These are phyloP conservation scores for Kodamaea plutei DNA, from an alignment of 1,139 yeast species.

Conservation along the genomic window DNA sequence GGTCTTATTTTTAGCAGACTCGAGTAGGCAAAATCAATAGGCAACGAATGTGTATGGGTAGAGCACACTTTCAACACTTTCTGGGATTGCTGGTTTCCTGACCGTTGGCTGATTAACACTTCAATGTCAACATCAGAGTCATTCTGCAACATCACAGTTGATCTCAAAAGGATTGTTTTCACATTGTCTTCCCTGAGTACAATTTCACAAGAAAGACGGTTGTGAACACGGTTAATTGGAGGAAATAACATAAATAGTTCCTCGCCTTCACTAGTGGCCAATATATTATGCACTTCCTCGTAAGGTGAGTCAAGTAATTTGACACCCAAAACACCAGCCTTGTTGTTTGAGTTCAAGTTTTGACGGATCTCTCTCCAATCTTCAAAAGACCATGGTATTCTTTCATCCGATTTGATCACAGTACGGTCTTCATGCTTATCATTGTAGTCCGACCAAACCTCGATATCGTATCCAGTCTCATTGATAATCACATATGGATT, in stretches of 20 bases:
- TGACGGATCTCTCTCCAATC: slow-evolving; percentile 91
- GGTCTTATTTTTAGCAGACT: slow-evolving; percentile 64
- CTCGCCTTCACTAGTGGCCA: slow-evolving; percentile 84
- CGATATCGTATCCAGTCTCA: slow-evolving; percentile 78
- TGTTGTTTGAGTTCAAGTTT: slow-evolving; percentile 63
- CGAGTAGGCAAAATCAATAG: slow-evolving; percentile 64
- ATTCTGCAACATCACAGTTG: slow-evolving; percentile 70
- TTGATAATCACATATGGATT: slow-evolving; percentile 79
- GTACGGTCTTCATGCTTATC: slow-evolving; percentile 21
- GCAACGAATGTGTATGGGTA: slow-evolving; percentile 58
- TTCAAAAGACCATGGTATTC: slow-evolving; percentile 85
- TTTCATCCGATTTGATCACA: slow-evolving; percentile 45
- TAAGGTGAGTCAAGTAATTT: slow-evolving; percentile 53
- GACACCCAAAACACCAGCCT: slow-evolving; percentile 58
- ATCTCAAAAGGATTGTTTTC: slow-evolving; percentile 69
- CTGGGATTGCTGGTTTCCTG: slow-evolving; percentile 6
- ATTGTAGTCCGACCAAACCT: slow-evolving; percentile 66
- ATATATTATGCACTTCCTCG: slow-evolving; percentile 49
- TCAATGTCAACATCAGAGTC: slow-evolving; percentile 61
- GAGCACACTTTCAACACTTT: slow-evolving; percentile 43
- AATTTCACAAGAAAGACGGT: slow-evolving; percentile 70
- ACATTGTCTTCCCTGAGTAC: slow-evolving; percentile 69
- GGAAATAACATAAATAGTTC: slow-evolving; percentile 68
- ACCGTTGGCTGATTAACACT: slow-evolving; percentile 26
- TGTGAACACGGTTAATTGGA: slow-evolving; percentile 58